Conservation (phyloP, 768 basidiomycete species). For the Phylloporus sp. region DNA sequence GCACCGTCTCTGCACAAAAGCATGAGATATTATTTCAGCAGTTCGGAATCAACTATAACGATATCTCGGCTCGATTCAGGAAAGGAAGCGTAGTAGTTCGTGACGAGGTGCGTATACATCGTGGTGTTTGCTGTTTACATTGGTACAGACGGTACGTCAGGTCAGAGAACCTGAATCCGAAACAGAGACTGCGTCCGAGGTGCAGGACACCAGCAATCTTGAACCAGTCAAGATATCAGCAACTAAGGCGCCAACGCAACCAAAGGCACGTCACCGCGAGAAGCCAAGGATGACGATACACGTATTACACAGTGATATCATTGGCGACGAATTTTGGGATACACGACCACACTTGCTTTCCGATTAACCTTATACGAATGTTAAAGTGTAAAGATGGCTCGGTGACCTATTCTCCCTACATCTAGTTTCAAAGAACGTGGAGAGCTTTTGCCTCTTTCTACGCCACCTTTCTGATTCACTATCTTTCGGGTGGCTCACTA, state of each 20-base stretch:
- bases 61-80: conserved; percentile 62
- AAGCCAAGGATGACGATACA: conserved; percentile 44
- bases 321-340: conserved; percentile 78
- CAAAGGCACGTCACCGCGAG: conserved; percentile 30
- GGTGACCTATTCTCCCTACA: neutral
- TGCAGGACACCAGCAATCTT: neutral
- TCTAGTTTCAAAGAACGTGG: neutral
- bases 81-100: conserved; percentile 86
- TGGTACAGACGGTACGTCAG: neutral
- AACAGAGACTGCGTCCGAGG: neutral
- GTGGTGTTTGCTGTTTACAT: neutral
- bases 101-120: conserved; percentile 40
- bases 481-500: neutral
- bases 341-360: conserved; percentile 51
- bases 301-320: conserved; percentile 80
- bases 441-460: neutral
- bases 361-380: conserved; percentile 23
- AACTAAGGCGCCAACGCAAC: conserved; percentile 12
- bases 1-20: conserved; percentile 85
- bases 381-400: neutral
- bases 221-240: neutral
- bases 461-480: neutral
- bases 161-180: conserved; percentile 1
- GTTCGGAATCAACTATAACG: conserved; percentile 88
- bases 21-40: conserved; percentile 83